phyloP scores from a whole-genome alignment of 805 yeast species.

The Schwanniomyces pseudopolymorphus region DNA sequence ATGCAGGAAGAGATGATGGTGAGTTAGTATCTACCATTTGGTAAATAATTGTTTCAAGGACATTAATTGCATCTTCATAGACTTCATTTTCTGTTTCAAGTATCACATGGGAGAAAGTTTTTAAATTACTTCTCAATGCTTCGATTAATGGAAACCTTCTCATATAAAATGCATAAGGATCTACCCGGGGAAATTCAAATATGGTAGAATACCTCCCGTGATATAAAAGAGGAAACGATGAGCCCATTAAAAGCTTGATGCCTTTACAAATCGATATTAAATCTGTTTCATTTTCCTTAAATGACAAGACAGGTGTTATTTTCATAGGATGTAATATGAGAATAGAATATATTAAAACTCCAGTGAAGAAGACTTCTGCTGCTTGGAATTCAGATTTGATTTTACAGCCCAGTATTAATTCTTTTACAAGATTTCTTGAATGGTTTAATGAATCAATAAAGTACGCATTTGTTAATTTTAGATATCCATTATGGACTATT shows the following conservation, averaged over 20 bases:
- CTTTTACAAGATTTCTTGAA: constrained; percentile 9
- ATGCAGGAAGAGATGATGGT: constrained; percentile 25
- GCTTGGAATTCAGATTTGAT: constrained; percentile 9
- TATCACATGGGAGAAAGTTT: not conserved
- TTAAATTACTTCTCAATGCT: constrained; percentile 1
- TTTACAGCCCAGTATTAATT: not conserved
- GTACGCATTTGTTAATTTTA: constrained; percentile 19
- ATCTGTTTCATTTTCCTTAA: constrained; percentile 16
- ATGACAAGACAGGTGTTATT: constrained; percentile 23
- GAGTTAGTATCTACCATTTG: constrained; percentile 13
- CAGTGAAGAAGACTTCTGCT: constrained; percentile 17
- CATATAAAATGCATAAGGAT: not conserved
- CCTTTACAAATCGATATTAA: constrained; percentile 20
- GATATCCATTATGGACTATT: not conserved
- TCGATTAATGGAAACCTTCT: constrained; percentile 6
- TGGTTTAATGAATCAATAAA: constrained; percentile 17
- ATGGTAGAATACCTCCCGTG: constrained; percentile 6
- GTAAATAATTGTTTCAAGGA: constrained; percentile 14
- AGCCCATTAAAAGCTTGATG: constrained; percentile 8
- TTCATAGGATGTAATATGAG: constrained; percentile 27
- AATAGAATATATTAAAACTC: constrained; percentile 22
- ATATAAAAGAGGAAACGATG: constrained; percentile 8
- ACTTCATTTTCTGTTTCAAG: not conserved
- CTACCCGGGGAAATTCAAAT: constrained; percentile 4
- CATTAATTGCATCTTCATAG: constrained; percentile 8